These are phyloP conservation scores for Glaciozyma antarctica DNA, from an alignment of 768 basidiomycete genomes.

Conservation along the genomic window DNA sequence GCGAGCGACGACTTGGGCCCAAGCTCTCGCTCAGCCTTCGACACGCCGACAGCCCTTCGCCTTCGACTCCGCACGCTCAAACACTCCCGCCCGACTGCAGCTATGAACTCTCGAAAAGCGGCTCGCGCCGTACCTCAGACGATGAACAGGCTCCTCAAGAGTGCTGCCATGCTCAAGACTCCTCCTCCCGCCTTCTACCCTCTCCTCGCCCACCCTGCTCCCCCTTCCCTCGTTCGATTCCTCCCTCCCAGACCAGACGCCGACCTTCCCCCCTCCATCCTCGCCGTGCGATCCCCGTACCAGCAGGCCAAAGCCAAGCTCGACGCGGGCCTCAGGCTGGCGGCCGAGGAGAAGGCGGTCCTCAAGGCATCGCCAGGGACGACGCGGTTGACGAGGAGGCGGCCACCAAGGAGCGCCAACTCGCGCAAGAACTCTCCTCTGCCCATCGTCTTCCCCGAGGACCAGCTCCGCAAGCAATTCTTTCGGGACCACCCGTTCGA, in stretches of 20 bases:
- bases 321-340: slow-evolving; percentile 9
- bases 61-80: no score
- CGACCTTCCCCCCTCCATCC: slow-evolving; percentile 10
- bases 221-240: slow-evolving; percentile 25
- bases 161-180: slow-evolving; percentile 14
- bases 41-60: no score
- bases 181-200: slow-evolving; percentile 28
- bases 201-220: slow-evolving; percentile 22
- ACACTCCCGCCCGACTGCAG: no score
- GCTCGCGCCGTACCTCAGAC: slow-evolving; percentile 12
- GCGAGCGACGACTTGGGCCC: no score
- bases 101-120: slow-evolving; percentile 24
- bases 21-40: no score
- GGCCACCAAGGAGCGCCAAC: slow-evolving; percentile 11
- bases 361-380: neutral
- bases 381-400: neutral
- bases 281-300: neutral
- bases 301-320: slow-evolving; percentile 5
- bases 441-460: slow-evolving; percentile 68
- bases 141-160: slow-evolving; percentile 18
- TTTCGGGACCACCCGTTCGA: slow-evolving; percentile 96
- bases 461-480: slow-evolving; percentile 77
- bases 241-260: slow-evolving; percentile 7
- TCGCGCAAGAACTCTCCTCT: slow-evolving; percentile 40
- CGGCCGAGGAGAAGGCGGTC: slow-evolving; percentile 2